Evolutionary conservation across 805 yeast species (phyloP).

Genomic region (Lachancea meyersii): DNA sequence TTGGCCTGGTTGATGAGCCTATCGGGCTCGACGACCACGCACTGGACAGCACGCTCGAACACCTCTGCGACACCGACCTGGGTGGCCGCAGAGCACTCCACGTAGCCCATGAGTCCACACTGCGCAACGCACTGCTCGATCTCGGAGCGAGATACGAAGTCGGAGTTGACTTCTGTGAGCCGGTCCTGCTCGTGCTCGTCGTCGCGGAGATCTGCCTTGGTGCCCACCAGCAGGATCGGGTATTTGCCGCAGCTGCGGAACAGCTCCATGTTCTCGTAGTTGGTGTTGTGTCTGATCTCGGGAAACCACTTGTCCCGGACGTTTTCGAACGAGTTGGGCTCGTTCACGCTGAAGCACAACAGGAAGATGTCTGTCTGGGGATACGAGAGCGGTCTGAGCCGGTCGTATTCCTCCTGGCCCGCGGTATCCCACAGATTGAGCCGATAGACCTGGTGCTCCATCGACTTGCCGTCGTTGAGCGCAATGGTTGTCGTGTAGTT

Average conservation of each 20-base stretch:
- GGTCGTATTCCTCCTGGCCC: constrained; percentile 88
- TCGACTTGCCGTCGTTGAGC: constrained; percentile 29
- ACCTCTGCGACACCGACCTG: constrained; percentile 81
- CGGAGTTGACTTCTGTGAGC: constrained; percentile 52
- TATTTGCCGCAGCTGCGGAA: constrained; percentile 16
- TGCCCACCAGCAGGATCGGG: constrained; percentile 71
- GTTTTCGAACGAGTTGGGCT: constrained; percentile 73
- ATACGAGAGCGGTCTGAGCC: constrained; percentile 81
- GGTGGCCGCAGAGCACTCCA: constrained; percentile 88
- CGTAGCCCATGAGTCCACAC: constrained; percentile 63
- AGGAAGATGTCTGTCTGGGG: constrained; percentile 89
- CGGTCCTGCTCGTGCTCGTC: constrained; percentile 66
- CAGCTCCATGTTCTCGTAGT: constrained; percentile 38
- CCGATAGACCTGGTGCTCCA: constrained; percentile 74
- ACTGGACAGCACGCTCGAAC: constrained; percentile 73
- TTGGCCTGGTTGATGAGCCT: constrained; percentile 30
- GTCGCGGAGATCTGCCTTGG: constrained; percentile 82
- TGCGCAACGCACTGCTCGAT: constrained; percentile 65
- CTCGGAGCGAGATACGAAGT: constrained; percentile 57
- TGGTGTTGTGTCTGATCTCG: constrained; percentile 79
- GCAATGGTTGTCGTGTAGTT: constrained; percentile 83
- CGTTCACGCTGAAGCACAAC: constrained; percentile 78
- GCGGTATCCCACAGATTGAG: constrained; percentile 95
- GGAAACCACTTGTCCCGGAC: constrained; percentile 81
- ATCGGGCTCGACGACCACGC: constrained; percentile 42